Evolutionary conservation across 352 stramenopile genomes (phyloP), one percentile per base, ranked within the genome.

Genomic region (Pythium sp.): DNA sequence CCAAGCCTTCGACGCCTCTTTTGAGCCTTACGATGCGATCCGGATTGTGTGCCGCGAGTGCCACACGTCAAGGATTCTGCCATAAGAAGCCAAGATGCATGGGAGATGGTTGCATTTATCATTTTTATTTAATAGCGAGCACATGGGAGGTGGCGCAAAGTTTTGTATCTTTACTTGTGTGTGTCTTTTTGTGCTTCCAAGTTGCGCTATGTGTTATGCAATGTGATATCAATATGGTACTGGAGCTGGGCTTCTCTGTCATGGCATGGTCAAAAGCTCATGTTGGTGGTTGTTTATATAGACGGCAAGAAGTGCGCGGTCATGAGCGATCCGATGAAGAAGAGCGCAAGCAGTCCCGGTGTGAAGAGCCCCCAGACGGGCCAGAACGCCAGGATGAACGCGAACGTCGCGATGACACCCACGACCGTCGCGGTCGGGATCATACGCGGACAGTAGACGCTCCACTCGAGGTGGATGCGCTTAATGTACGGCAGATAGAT

Each of bases 311-410:
- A 98, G 78, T 98, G 94, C 6, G 95, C 81, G 1, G 81, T 89
- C 84, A 98, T 98, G 58, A 98, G 82, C n/a, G 82, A 73, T 8
- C 91, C 95, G 58, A 98, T 89, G 62, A 91, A 88, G 65, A 98
- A 83, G 11, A 97, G 80, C n/a, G 81, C 84, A 28, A 98, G 75
- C 41, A 98, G 76, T 0, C 96, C 81, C 1, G 94, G 95, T 30
- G 93, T 93, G 47, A 98, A 80, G 63, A 98, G 84, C 47, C 95
- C 94, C 86, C 87, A 98, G 24, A 98, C 74, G 3, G 92, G 91
- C 92, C 91, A 98, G 55, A 95, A 88, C 20, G 89, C 89, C 63
- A 90, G 87, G 46, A 97, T 76, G 62, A 97, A 96, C 76, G 79
- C 84, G 49, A 91, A 72, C 11, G 75, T 72, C 12, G 76, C 84